These are phyloP conservation scores for Fusarium chlamydosporum DNA, from an alignment of 2,329 filamentous ascomycete species.

Conservation along the genomic window DNA sequence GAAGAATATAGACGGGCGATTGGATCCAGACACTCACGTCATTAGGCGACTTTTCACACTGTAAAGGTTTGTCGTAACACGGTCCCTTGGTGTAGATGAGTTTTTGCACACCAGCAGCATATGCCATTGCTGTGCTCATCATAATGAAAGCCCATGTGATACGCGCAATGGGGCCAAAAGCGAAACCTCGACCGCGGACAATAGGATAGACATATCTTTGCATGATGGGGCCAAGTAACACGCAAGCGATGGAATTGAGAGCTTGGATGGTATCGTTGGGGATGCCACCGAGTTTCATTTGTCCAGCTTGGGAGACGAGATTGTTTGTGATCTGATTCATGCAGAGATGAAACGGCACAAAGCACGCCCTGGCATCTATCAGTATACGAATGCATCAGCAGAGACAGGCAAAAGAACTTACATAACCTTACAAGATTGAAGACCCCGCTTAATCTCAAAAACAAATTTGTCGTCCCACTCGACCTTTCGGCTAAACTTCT, in stretches of 20 bases:
- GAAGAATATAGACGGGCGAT: slow-evolving; percentile 5
- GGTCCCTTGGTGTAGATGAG: slow-evolving; percentile 7
- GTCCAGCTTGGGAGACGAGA: slow-evolving; percentile 9
- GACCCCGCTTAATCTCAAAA: slow-evolving; percentile 14
- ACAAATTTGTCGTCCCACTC: slow-evolving; percentile 12
- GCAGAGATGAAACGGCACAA: slow-evolving; percentile 8
- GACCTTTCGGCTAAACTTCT: not conserved
- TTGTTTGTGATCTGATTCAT: slow-evolving; percentile 19
- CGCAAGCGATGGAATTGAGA: slow-evolving; percentile 11
- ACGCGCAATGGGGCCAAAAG: slow-evolving; percentile 7
- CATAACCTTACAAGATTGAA: slow-evolving; percentile 13
- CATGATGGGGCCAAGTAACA: slow-evolving; percentile 4
- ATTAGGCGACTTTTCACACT: slow-evolving; percentile 5
- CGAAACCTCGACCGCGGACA: not conserved
- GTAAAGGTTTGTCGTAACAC: slow-evolving; percentile 2
- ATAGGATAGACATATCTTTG: slow-evolving; percentile 9
- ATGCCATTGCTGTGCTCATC: slow-evolving; percentile 17
- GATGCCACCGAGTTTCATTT: slow-evolving; percentile 12
- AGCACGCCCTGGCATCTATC: not conserved
- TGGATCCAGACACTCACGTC: slow-evolving; percentile 15
- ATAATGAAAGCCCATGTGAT: slow-evolving; percentile 9
- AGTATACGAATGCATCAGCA: not conserved
- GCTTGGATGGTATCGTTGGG: slow-evolving; percentile 17
- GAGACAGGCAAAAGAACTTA: not conserved
- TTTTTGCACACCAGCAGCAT: slow-evolving; percentile 7